Percentiles rank a stretch among this genome's conserved stretches.
These are phyloP conservation scores for Conticribra weissflogii DNA, from an alignment of 108 stramenopile species.

Conservation along the genomic window DNA sequence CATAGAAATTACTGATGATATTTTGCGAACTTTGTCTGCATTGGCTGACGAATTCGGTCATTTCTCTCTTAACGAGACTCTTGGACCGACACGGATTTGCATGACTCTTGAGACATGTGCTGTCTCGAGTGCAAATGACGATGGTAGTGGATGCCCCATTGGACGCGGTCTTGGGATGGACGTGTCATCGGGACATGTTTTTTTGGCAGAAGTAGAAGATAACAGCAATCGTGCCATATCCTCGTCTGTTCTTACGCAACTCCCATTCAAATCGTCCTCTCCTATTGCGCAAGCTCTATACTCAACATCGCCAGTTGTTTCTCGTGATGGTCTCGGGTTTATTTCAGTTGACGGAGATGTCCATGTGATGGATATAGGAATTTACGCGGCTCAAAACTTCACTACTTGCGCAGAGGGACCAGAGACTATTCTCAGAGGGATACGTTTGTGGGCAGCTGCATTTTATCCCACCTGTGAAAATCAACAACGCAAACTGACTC, in stretches of 20 bases:
- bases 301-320: neutral
- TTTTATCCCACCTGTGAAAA: slow-evolving; percentile 10
- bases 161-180: slow-evolving; percentile 77
- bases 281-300: neutral
- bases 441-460: slow-evolving; percentile 62
- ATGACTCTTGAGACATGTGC: slow-evolving; percentile 75
- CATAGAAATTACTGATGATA: slow-evolving; percentile 55
- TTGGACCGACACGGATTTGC: slow-evolving; percentile 17
- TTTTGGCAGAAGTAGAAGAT: slow-evolving; percentile 58
- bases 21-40: slow-evolving; percentile 57
- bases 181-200: slow-evolving; percentile 56
- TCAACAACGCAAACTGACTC: slow-evolving; percentile 26
- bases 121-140: slow-evolving; percentile 60
- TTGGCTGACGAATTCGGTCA: slow-evolving; percentile 53
- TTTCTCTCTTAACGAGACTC: neutral
- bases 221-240: neutral
- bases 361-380: neutral
- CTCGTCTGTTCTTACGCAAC: neutral
- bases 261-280: neutral
- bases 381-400: neutral
- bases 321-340: neutral
- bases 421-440: slow-evolving; percentile 51
- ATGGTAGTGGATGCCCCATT: slow-evolving; percentile 58
- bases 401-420: slow-evolving; percentile 51
- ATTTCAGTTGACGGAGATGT: slow-evolving; percentile 14